Conservation (phyloP, 1,284 basidiomycete genomes). For the Anthracocystis walkeri region DNA sequence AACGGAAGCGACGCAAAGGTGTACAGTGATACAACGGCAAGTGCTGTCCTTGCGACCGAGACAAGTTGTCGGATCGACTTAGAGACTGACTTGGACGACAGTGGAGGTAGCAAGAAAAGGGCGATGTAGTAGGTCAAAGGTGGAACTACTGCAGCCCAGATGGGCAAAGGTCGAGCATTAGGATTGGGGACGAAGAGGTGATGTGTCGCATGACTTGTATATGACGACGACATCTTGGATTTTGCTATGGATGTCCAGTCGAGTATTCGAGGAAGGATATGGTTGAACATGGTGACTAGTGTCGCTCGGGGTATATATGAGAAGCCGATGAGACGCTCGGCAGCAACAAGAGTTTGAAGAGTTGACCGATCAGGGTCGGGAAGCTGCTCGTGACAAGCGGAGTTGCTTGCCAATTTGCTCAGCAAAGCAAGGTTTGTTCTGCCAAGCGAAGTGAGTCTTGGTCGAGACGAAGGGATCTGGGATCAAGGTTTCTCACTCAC, state of each 20-base stretch:
- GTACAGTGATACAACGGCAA: slow-evolving; percentile 35
- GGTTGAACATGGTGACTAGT: slow-evolving; percentile 1
- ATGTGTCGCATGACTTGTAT: slow-evolving; percentile 25
- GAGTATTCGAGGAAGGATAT: slow-evolving; percentile 11
- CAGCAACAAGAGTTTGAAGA: not conserved
- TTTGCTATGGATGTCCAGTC: slow-evolving; percentile 9
- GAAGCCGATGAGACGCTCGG: not conserved
- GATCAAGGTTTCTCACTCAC: slow-evolving; percentile 1
- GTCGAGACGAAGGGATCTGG: slow-evolving; percentile 1
- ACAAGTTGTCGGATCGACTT: slow-evolving; percentile 3
- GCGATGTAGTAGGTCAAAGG: slow-evolving; percentile 54
- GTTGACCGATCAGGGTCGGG: slow-evolving; percentile 10
- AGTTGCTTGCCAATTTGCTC: slow-evolving; percentile 14
- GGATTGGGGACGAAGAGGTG: slow-evolving; percentile 39
- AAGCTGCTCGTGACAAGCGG: slow-evolving; percentile 1
- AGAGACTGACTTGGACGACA: slow-evolving; percentile 28
- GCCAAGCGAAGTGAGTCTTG: not conserved
- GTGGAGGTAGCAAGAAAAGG: slow-evolving; percentile 40
- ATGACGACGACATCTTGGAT: slow-evolving; percentile 25
- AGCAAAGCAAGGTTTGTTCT: slow-evolving; percentile 2
- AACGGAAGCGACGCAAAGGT: slow-evolving; percentile 46
- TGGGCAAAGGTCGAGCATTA: slow-evolving; percentile 24
- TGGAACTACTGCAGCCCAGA: slow-evolving; percentile 45
- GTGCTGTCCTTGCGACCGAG: slow-evolving; percentile 10
- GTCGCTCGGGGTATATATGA: slow-evolving; percentile 10